Evolutionary conservation across 2,329 filamentous ascomycete genomes (phyloP).

Genomic region (Beauveria varroae): DNA sequence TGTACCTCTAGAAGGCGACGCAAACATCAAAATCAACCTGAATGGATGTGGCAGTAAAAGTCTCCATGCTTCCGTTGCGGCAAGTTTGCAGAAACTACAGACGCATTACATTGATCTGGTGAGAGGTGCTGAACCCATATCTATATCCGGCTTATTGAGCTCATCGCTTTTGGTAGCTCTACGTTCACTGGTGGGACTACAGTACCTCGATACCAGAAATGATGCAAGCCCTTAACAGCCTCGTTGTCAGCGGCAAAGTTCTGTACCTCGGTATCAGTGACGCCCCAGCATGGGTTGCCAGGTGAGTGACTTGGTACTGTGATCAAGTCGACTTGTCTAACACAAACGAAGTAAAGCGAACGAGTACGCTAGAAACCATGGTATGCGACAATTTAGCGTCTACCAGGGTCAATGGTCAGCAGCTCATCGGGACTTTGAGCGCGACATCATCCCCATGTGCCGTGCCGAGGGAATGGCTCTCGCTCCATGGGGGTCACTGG

Average conservation of each 20-base stretch:
- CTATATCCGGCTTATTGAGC: neutral
- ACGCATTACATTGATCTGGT: conserved; percentile 64
- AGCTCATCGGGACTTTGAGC: conserved; percentile 31
- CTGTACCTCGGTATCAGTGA: conserved; percentile 60
- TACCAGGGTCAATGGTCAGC: conserved; percentile 37
- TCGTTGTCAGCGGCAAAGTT: conserved; percentile 55
- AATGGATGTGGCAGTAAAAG: conserved; percentile 57
- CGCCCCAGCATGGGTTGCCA: conserved; percentile 62
- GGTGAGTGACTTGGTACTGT: conserved; percentile 17
- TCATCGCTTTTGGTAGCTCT: conserved; percentile 47
- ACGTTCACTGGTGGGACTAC: conserved; percentile 62
- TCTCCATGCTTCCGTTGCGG: conserved; percentile 45
- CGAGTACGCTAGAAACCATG: conserved; percentile 61
- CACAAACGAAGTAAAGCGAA: conserved; percentile 45
- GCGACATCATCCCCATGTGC: conserved; percentile 38
- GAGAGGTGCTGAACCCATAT: conserved; percentile 11
- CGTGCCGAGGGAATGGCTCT: conserved; percentile 41
- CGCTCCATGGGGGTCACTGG: conserved; percentile 51
- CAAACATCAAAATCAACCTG: conserved; percentile 42
- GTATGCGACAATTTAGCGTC: conserved; percentile 59
- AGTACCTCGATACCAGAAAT: conserved; percentile 44
- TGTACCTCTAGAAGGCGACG: conserved; percentile 25
- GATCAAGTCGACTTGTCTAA: conserved; percentile 10
- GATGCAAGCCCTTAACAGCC: conserved; percentile 59
- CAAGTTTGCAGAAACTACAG: conserved; percentile 52